phyloP scores from a whole-genome alignment of 1,284 basidiomycete genomes.

The Irpex sp. region DNA sequence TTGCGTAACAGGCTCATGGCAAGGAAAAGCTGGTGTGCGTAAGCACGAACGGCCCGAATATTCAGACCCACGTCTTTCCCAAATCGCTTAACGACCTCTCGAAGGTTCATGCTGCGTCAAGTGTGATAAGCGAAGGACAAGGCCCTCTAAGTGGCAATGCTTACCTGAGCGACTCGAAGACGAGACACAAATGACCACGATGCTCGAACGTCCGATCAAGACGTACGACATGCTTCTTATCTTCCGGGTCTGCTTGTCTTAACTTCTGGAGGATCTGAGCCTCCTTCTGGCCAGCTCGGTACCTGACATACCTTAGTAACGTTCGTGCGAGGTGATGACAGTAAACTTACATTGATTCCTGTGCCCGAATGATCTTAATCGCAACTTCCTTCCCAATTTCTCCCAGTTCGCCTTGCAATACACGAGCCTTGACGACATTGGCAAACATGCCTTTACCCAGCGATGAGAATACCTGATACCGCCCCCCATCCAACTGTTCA shows the following conservation, averaged over 20 bases:
- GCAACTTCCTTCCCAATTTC: constrained; percentile 84
- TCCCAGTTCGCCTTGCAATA: constrained; percentile 67
- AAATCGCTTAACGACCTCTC: constrained; percentile 98
- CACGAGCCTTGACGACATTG: constrained; percentile 88
- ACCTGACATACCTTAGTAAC: constrained; percentile 47
- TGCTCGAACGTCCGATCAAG: constrained; percentile 95
- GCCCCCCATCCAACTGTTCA: constrained; percentile 88
- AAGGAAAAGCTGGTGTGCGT: constrained; percentile 94
- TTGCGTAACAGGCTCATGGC: constrained; percentile 85
- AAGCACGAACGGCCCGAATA: constrained; percentile 94
- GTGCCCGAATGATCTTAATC: constrained; percentile 95
- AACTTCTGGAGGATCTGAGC: constrained; percentile 86
- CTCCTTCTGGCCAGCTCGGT: constrained; percentile 94
- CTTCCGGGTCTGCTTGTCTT: constrained; percentile 87
- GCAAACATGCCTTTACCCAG: constrained; percentile 99
- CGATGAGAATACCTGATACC: constrained; percentile 93
- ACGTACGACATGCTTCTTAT: constrained; percentile 94
- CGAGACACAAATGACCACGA: constrained; percentile 93
- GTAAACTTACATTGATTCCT: constrained; percentile 89
- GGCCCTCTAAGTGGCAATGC: constrained; percentile 19
- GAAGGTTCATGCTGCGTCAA: constrained; percentile 85
- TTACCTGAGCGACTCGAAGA: constrained; percentile 92
- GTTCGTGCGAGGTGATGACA: not conserved
- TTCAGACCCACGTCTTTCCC: constrained; percentile 98
- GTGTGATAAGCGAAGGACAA: not conserved